Evolutionary conservation across 805 yeast genomes (phyloP).

Genomic region (Wickerhamiella sorbophila): DNA sequence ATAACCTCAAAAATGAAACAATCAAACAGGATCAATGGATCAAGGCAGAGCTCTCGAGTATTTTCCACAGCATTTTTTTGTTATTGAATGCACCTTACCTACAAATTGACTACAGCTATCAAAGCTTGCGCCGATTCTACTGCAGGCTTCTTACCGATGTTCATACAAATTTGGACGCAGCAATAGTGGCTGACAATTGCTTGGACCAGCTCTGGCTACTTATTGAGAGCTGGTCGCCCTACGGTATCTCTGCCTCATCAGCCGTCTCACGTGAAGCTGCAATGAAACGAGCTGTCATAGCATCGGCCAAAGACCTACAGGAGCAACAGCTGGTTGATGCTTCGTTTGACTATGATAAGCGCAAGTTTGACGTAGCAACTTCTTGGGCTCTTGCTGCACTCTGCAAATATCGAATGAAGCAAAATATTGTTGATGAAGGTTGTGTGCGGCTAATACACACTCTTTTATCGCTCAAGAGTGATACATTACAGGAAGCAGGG

Average conservation of each 20-base stretch:
- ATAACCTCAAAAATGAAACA: slow-evolving; percentile 37
- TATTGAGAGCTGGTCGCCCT: slow-evolving; percentile 90
- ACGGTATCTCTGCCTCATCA: slow-evolving; percentile 48
- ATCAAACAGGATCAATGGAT: slow-evolving; percentile 56
- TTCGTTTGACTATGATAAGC: slow-evolving; percentile 56
- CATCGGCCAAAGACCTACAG: slow-evolving; percentile 22
- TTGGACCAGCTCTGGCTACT: slow-evolving; percentile 57
- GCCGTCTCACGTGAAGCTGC: slow-evolving; percentile 57
- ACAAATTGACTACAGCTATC: slow-evolving; percentile 41
- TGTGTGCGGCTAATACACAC: slow-evolving; percentile 34
- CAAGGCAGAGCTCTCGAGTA: slow-evolving; percentile 40
- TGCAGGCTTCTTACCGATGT: slow-evolving; percentile 68
- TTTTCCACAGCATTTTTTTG: slow-evolving; percentile 12
- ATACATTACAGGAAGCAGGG: slow-evolving; percentile 51
- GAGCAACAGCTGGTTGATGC: slow-evolving; percentile 16
- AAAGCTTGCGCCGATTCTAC: slow-evolving; percentile 66
- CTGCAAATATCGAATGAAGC: slow-evolving; percentile 33
- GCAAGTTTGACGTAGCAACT: slow-evolving; percentile 53
- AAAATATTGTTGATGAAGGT: slow-evolving; percentile 20
- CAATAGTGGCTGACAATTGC: slow-evolving; percentile 10
- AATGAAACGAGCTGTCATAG: slow-evolving; percentile 29
- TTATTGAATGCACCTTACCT: slow-evolving; percentile 28
- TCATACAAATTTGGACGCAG: slow-evolving; percentile 28
- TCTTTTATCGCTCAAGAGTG: slow-evolving; percentile 40
- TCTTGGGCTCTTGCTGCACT: slow-evolving; percentile 74